Evolutionary conservation across 1,284 basidiomycete species (phyloP), one percentile per base, ranked within the genome.

Genomic region (Leccinum fuscescens): DNA sequence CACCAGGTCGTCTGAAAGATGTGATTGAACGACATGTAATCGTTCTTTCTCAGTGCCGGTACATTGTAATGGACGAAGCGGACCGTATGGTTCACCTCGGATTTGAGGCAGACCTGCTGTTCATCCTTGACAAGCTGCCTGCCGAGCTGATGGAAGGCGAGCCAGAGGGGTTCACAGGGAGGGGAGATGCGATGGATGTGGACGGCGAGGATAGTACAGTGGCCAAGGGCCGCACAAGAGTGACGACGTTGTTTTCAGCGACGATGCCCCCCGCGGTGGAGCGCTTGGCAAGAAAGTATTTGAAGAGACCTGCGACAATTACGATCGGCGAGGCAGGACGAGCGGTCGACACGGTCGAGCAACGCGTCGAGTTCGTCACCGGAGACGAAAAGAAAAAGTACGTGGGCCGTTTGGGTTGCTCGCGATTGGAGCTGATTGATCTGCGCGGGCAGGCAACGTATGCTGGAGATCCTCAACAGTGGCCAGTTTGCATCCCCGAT

Each of bases 21-120:
- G 93, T 98, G 65, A 89, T 99, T 62, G 96, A 99, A 77, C 86
- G 95, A 53, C 94, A 93, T 73, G 93, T 98, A 54, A 82, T 99
- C 37, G 96, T 99, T 39, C 84, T 99, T 55, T 90, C 90, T 4
- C 96, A 99, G 77, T 98, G 96, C 76, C 93, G 93, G 1, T 99
- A 98, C 72, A 89, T 99, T 56, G 96, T 99, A 64, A 96, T 99
- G 94, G 97, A 99, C 76, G 96, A 99, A 80, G 97, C 97, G 17
- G 96, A 99, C 76, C 86, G 96, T 58, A 98, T 99, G 96, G 94
- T 99, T 60, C 90, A 97, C 71, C 86, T 99, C 33, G 97, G 97
- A 9, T 99, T 98, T 75, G 97, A 99, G 75, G 86, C 85, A 14
- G 94, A 96, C 72, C 79, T 99, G 55, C 94, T 92, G 44, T 98